Percentiles rank a stretch among this genome's conserved stretches.
These are phyloP conservation scores for Gossypium gossypioides DNA, from an alignment of 441 rosid genomes.

Conservation along the genomic window DNA sequence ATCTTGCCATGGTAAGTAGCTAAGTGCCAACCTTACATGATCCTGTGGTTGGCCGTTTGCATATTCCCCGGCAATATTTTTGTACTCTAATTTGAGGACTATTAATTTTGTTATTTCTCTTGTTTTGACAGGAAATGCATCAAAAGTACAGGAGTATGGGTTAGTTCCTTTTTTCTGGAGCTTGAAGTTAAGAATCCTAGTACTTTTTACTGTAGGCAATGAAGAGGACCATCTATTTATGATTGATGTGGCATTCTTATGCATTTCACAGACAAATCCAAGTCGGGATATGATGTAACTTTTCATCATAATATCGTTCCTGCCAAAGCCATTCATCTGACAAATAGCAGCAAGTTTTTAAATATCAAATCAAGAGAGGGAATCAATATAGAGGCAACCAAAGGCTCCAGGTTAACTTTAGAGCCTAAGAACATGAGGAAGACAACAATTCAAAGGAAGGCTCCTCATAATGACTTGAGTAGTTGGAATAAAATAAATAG, in stretches of 20 bases:
- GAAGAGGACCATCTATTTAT: not conserved
- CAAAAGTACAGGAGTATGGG: slow-evolving; percentile 57
- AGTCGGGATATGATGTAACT: slow-evolving; percentile 27
- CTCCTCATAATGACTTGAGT: slow-evolving; percentile 28
- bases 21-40: not conserved
- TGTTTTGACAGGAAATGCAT: slow-evolving; percentile 61
- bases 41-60: not conserved
- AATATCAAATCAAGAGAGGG: slow-evolving; percentile 27
- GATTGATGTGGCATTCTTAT: slow-evolving; percentile 20
- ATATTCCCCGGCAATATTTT: not conserved
- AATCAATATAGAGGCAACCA: slow-evolving; percentile 28
- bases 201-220: not conserved
- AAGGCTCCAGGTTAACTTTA: slow-evolving; percentile 34
- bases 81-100: not conserved
- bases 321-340: slow-evolving; percentile 29
- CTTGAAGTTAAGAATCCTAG: not conserved
- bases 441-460: slow-evolving; percentile 33
- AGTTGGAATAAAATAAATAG: slow-evolving; percentile 50
- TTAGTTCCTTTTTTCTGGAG: slow-evolving; percentile 25
- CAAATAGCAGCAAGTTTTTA: slow-evolving; percentile 36
- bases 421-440: slow-evolving; percentile 48
- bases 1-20: slow-evolving; percentile 78
- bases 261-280: slow-evolving; percentile 49
- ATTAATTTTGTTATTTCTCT: slow-evolving; percentile 10
- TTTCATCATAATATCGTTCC: slow-evolving; percentile 17